These are phyloP conservation scores for Oxyria digyna DNA, from an alignment of 148 eudicot species.

Conservation along the genomic window DNA sequence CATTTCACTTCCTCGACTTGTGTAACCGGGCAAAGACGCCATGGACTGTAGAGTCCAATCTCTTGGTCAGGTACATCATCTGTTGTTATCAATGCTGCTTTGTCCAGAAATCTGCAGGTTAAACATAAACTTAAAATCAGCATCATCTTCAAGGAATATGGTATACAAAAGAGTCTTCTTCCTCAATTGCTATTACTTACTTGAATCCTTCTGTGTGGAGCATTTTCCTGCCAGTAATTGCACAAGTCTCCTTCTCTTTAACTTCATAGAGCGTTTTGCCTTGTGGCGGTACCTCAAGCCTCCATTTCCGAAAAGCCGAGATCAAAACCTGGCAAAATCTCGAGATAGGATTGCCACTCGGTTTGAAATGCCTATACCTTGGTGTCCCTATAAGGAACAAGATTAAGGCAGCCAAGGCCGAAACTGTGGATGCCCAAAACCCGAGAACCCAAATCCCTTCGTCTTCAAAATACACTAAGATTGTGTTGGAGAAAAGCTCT, in stretches of 20 bases:
- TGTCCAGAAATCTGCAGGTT: constrained; percentile 44
- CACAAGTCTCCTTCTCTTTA: constrained; percentile 23
- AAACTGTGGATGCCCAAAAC: constrained; percentile 50
- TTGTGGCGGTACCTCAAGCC: constrained; percentile 18
- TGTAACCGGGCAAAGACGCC: constrained; percentile 54
- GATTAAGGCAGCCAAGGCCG: constrained; percentile 29
- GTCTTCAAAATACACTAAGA: constrained; percentile 56
- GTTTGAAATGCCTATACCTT: constrained; percentile 41
- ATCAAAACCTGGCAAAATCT: constrained; percentile 46
- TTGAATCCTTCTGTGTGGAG: constrained; percentile 52
- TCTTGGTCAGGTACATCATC: constrained; percentile 9
- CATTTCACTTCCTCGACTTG: constrained; percentile 85
- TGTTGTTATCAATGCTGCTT: constrained; percentile 37
- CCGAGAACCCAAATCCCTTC: constrained; percentile 54
- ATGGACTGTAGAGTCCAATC: constrained; percentile 13
- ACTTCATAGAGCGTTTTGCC: constrained; percentile 34
- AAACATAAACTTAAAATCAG: background rate
- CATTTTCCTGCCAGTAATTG: constrained; percentile 31
- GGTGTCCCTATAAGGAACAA: constrained; percentile 51
- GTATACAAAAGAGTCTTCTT: background rate
- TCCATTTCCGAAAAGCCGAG: constrained; percentile 42
- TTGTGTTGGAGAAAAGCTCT: constrained; percentile 59
- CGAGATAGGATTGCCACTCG: constrained; percentile 48
- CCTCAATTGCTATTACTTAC: too few species aligned
- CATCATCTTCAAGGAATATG: background rate